Evolutionary conservation across 1,284 basidiomycete species (phyloP).

Genomic region (Tausonia pullulans): DNA sequence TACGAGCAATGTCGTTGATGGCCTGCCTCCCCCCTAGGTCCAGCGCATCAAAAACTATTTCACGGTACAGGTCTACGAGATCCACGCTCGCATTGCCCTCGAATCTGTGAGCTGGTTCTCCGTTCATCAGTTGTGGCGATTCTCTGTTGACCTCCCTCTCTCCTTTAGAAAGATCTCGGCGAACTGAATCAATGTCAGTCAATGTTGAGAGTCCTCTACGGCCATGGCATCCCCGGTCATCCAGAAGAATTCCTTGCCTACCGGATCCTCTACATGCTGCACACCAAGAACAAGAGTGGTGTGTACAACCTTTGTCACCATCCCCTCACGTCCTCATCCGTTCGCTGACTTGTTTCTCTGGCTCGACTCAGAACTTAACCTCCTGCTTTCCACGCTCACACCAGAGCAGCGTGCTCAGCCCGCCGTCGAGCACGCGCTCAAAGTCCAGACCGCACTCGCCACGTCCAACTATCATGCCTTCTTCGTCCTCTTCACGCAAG

Average conservation of each 20-base stretch:
- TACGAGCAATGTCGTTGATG: neutral
- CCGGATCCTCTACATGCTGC: constrained; percentile 88
- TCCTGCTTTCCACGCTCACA: constrained; percentile 91
- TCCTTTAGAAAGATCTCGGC: constrained; percentile 75
- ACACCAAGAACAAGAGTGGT: constrained; percentile 91
- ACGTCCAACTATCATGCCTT: constrained; percentile 90
- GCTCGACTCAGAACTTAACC: constrained; percentile 64
- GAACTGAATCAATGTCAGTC: constrained; percentile 99
- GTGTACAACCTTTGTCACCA: constrained; percentile 24
- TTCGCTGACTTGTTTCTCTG: neutral
- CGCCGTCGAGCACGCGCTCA: constrained; percentile 77
- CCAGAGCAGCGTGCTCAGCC: constrained; percentile 67
- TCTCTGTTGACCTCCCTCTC: neutral
- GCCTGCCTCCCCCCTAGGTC: constrained; percentile 48
- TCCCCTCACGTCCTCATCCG: neutral
- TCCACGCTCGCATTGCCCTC: constrained; percentile 91
- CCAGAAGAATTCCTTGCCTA: constrained; percentile 95
- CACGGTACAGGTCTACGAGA: constrained; percentile 95
- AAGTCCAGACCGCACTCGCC: constrained; percentile 74
- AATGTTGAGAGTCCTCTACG: constrained; percentile 80
- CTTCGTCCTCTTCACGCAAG: constrained; percentile 70
- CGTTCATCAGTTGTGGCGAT: neutral
- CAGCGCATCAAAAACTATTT: constrained; percentile 99
- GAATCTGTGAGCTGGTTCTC: constrained; percentile 58
- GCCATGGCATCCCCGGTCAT: constrained; percentile 79